Conservation (phyloP, 1,139 yeast species). For the Candida gigantensis region DNA sequence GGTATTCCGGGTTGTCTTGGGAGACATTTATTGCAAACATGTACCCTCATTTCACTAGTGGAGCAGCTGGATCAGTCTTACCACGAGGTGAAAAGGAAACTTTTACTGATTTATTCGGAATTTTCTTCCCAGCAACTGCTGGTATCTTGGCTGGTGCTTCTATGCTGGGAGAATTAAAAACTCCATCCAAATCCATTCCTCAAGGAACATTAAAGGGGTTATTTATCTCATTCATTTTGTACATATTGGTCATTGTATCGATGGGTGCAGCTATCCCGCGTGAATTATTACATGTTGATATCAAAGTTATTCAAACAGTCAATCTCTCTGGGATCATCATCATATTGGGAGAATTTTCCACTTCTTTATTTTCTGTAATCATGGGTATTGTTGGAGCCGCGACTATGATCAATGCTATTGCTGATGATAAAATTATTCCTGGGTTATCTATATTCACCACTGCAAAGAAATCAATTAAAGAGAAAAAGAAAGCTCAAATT, state of each 20-base stretch:
- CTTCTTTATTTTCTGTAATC: slow-evolving; percentile 86
- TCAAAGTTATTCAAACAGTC: slow-evolving; percentile 81
- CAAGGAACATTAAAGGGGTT: slow-evolving; percentile 86
- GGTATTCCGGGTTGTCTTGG: slow-evolving; percentile 77
- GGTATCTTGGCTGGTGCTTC: slow-evolving; percentile 99
- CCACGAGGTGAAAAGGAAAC: slow-evolving; percentile 60
- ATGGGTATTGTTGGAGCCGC: slow-evolving; percentile 97
- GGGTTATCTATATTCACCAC: slow-evolving; percentile 63
- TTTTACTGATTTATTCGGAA: slow-evolving; percentile 84
- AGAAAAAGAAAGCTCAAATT: slow-evolving; percentile 55
- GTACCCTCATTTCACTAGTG: slow-evolving; percentile 76
- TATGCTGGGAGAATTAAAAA: slow-evolving; percentile 92
- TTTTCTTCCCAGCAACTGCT: slow-evolving; percentile 96
- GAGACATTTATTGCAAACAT: slow-evolving; percentile 63
- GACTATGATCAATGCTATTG: slow-evolving; percentile 83
- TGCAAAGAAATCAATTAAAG: slow-evolving; percentile 36
- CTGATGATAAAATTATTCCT: slow-evolving; percentile 83
- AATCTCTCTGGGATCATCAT: slow-evolving; percentile 70
- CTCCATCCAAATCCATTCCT: slow-evolving; percentile 88
- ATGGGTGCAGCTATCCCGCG: slow-evolving; percentile 83
- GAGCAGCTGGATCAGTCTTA: slow-evolving; percentile 87
- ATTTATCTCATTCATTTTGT: slow-evolving; percentile 69
- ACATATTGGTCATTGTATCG: slow-evolving; percentile 72
- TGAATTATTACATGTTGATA: slow-evolving; percentile 69
- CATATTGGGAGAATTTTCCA: slow-evolving; percentile 84